Base-by-base conservation (phyloP, 2,329 filamentous ascomycete species). In the Anisogramma anomala region DNA sequence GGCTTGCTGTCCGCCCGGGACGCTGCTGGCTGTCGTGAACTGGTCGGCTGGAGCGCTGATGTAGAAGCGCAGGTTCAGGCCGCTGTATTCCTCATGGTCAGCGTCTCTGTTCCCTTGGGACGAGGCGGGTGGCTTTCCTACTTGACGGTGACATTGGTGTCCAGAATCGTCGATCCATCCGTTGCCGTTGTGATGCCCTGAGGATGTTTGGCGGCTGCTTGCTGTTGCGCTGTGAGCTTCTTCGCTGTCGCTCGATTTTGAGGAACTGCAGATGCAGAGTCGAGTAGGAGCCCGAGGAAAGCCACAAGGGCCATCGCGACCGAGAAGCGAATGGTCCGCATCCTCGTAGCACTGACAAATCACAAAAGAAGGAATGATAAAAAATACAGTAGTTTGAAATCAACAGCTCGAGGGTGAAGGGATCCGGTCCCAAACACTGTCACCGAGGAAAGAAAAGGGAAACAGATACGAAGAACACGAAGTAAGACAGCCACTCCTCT, bases 91-190 rank as follows among this genome's bases (percentile, higher is more conserved):
- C 23, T 33, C 40, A 17, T 20, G 32, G 27, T n/a, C 10, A 15
- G 30, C 30, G 13, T 18, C 3, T 22, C 6, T 2, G 10, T 17
- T 3, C 3, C 32, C 8, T 37, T 20, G 34, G 23, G 5, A 1
- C 7, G 26, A n/a, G n/a, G 14, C 6, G 3, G 6, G 22, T 18
- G 3, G 13, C 11, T 17, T 6, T 49, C 59, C 49, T 62, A 71
- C 66, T 75, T 74, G 45, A 77, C 67, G 8, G 59, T 63, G 3
- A 67, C 69, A 2, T 67, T 75, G 41, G 64, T 66, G 50, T 77
- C 71, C 18, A 77, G 52, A 27, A 75, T 75, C 28, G 58, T 70
- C 3, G 67, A 71, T 4, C 72, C 72, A 54, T 77, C 71, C 0
- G 66, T 67, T 2, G 72, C 71, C 18, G 49, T 45, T 4, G 63